Percentiles rank a stretch among this genome's conserved stretches.
Evolutionary conservation across 202 grass and related monocot species (phyloP).

Genomic region (Zizania palustris): DNA sequence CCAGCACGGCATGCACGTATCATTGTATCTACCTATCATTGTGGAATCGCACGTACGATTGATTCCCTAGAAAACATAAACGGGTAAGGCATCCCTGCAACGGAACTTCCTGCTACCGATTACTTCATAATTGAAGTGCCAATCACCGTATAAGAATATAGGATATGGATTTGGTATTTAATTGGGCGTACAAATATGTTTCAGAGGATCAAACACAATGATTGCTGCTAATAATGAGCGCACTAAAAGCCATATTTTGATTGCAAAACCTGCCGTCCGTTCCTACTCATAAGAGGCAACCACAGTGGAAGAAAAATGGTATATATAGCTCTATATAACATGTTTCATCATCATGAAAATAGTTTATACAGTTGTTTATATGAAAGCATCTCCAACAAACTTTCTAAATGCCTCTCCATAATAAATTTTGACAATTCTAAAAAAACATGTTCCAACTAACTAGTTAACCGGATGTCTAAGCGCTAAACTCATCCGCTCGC

Average conservation of each 20-base stretch:
- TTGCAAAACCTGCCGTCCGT: no score
- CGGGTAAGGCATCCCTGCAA: background rate
- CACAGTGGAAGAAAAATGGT: no score
- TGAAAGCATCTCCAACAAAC: no score
- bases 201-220: conserved; percentile 16
- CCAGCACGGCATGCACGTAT: background rate
- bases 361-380: no score
- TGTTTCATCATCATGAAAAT: no score
- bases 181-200: conserved; percentile 11
- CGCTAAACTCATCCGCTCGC: no score
- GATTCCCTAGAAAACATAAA: background rate
- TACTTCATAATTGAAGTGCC: background rate
- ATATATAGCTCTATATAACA: no score
- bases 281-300: no score
- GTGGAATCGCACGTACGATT: conserved; percentile 1
- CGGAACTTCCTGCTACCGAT: background rate
- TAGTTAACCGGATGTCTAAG: no score
- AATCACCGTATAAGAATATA: background rate
- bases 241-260: background rate
- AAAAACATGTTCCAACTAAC: no score
- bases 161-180: background rate
- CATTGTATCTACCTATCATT: background rate
- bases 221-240: conserved; percentile 35
- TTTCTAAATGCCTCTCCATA: no score
- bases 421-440: no score